phyloP scores from a whole-genome alignment of 192 early-diverging fungal genomes.

The Spinellus fusiger region DNA sequence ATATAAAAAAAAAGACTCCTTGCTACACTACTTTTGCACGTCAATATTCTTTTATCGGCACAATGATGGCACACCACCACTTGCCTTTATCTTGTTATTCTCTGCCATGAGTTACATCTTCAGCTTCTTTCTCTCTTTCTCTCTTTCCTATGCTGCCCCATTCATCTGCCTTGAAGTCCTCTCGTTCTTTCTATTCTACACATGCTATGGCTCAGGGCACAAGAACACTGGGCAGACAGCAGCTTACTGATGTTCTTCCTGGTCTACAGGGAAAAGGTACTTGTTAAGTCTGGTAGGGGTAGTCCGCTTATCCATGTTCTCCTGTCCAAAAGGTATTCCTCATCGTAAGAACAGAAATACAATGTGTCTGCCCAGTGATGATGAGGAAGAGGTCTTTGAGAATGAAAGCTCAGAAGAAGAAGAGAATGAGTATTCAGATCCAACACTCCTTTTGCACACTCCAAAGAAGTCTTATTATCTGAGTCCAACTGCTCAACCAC shows the following conservation, averaged over 20 bases:
- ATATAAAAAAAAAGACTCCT: too few species aligned
- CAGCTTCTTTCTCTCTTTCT: not conserved
- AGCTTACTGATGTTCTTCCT: not conserved
- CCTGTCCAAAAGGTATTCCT: not conserved
- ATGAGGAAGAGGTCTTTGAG: slow-evolving; percentile 15
- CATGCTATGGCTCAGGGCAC: not conserved
- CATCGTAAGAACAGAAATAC: slow-evolving; percentile 8
- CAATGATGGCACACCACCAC: not conserved
- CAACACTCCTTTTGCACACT: too few species aligned
- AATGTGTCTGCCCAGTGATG: slow-evolving; percentile 22
- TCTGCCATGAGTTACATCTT: not conserved
- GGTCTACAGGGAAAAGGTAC: not conserved
- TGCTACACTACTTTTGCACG: not conserved
- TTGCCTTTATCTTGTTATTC: not conserved
- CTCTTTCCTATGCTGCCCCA: not conserved
- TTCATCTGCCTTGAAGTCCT: not conserved
- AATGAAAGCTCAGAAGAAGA: not conserved
- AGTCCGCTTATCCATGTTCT: not conserved
- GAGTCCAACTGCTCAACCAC: slow-evolving; percentile 7
- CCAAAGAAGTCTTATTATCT: too few species aligned
- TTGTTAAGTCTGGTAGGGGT: not conserved
- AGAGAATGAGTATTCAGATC: not conserved
- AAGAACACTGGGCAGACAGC: not conserved
- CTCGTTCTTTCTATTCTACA: not conserved
- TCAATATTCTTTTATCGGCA: not conserved